Conservation (phyloP, 306 rosid genomes). For the Castanospermum australe region DNA sequence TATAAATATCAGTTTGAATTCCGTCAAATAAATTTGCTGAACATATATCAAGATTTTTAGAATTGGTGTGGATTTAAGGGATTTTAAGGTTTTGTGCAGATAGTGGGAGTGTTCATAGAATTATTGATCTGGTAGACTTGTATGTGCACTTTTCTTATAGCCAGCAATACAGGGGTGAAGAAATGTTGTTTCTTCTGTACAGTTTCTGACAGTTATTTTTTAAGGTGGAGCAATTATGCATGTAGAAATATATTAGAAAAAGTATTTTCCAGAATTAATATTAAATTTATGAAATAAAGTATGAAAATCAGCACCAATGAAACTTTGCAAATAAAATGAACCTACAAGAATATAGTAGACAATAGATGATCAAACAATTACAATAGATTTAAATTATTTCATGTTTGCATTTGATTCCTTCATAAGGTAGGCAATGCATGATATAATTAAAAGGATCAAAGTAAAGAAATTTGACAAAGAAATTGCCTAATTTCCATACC, state of each 20-base stretch:
- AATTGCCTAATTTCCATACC: conserved; percentile 29
- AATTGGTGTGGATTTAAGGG: background rate
- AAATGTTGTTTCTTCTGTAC: background rate
- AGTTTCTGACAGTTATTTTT: background rate
- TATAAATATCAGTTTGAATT: background rate
- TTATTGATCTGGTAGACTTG: background rate
- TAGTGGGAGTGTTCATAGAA: background rate
- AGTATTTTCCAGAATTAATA: background rate
- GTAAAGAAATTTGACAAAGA: background rate
- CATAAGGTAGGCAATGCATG: background rate
- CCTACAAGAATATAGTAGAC: background rate
- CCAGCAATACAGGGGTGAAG: background rate
- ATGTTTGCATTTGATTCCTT: conserved; percentile 4
- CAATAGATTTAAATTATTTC: conserved; percentile 7
- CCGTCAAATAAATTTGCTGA: background rate
- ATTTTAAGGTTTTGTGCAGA: background rate
- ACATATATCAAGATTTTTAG: background rate
- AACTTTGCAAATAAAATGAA: background rate
- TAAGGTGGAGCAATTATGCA: background rate
- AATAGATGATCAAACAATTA: background rate
- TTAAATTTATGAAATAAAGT: background rate
- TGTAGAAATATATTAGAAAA: background rate
- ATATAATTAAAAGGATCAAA: background rate
- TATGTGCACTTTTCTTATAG: background rate
- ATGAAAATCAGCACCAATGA: background rate